phyloP scores from a whole-genome alignment of 805 yeast species.

The Metschnikowia dekortorum region DNA sequence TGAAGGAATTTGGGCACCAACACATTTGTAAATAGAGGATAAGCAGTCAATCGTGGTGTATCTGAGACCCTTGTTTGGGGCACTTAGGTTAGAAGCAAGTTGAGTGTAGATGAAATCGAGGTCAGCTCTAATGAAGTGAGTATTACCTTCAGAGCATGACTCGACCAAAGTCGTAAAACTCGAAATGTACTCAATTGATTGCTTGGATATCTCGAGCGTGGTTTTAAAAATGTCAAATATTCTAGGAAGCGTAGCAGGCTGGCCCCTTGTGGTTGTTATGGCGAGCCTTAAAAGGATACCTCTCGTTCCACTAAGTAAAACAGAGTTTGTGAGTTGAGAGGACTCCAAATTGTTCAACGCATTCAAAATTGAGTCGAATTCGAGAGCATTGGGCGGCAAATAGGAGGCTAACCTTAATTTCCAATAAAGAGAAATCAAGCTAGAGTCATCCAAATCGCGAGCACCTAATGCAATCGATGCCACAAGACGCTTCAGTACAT shows the following conservation, averaged over 20 bases:
- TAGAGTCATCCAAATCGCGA: background rate
- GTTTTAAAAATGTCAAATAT: background rate
- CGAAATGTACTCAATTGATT: background rate
- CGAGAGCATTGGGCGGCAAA: background rate
- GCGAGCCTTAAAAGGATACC: background rate
- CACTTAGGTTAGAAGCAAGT: background rate
- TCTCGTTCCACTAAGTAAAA: background rate
- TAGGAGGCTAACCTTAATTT: background rate
- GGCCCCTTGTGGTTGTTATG: background rate
- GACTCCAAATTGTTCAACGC: background rate
- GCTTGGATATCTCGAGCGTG: background rate
- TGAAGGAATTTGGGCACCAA: constrained; percentile 27
- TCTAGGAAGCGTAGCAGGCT: background rate
- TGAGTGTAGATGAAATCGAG: background rate
- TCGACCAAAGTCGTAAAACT: background rate
- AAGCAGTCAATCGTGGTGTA: constrained; percentile 45
- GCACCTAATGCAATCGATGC: background rate
- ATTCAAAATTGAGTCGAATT: background rate
- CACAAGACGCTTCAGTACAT: background rate
- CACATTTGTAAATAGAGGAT: constrained; percentile 21
- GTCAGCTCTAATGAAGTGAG: background rate
- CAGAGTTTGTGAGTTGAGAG: background rate
- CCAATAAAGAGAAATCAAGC: constrained; percentile 1
- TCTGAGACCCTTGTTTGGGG: background rate
- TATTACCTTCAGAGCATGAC: background rate